phyloP scores from a whole-genome alignment of 352 stramenopile species.

The Phytopythium kandeliae region DNA sequence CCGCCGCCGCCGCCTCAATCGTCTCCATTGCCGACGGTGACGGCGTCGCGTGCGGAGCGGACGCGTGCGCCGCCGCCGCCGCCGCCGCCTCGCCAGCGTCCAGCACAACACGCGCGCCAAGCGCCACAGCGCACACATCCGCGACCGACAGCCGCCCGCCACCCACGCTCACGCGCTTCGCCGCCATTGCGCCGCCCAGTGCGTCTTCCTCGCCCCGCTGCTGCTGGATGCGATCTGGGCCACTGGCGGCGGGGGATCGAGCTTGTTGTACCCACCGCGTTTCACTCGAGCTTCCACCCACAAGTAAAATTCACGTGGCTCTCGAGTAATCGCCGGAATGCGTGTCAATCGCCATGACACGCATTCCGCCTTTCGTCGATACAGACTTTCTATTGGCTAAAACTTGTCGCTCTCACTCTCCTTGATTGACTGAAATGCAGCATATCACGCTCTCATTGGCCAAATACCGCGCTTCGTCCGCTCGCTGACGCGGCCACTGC shows the following conservation, averaged over 20 bases:
- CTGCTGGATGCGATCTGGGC: neutral
- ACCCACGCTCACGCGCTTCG: slow-evolving; percentile 47
- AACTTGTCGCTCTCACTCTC: no score
- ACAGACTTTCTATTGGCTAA: no score
- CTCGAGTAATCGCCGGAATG: no score
- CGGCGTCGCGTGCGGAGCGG: neutral
- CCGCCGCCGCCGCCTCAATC: slow-evolving; percentile 8
- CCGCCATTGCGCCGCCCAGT: slow-evolving; percentile 17
- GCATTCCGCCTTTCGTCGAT: no score
- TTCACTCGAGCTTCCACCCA: no score
- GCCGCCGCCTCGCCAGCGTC: slow-evolving; percentile 14
- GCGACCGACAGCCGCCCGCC: slow-evolving; percentile 45
- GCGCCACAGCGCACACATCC: slow-evolving; percentile 54
- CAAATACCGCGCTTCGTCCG: no score
- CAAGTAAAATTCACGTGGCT: neutral
- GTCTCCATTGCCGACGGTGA: slow-evolving; percentile 3
- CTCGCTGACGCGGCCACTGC: no score
- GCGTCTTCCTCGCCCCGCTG: neutral
- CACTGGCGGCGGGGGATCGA: no score
- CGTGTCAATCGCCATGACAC: no score
- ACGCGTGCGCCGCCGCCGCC: slow-evolving; percentile 3
- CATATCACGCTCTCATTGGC: no score
- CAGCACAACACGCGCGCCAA: slow-evolving; percentile 33
- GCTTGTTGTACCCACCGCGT: no score
- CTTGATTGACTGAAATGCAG: no score